A percentile compares a stretch with the other conserved stretches of the same genome.
Conservation (phyloP, 164 flowering plant species). For the Santalum album region DNA sequence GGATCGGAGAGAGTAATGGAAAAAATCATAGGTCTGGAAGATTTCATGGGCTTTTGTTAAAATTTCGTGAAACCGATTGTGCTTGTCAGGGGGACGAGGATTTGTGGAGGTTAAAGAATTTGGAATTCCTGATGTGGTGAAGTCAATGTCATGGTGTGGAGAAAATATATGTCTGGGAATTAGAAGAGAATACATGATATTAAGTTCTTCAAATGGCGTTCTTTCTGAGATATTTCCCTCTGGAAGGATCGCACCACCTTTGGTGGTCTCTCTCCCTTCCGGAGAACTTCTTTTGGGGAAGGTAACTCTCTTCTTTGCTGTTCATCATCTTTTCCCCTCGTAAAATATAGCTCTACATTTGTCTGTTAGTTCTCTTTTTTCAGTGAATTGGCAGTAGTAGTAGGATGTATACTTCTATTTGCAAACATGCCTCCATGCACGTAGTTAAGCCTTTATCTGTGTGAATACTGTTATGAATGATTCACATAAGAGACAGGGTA, state of each 20-base stretch:
- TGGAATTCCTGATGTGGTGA: conserved; percentile 82
- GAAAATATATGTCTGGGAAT: conserved; percentile 92
- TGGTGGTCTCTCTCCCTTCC: conserved; percentile 79
- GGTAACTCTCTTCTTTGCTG: conserved; percentile 42
- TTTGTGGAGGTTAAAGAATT: conserved; percentile 98
- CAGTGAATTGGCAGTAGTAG: background rate
- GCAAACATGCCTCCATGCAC: too few species aligned
- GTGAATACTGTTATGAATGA: too few species aligned
- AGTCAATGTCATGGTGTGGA: conserved; percentile 97
- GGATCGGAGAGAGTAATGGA: too few species aligned
- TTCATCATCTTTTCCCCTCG: background rate
- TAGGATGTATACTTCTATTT: too few species aligned
- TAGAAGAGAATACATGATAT: conserved; percentile 67
- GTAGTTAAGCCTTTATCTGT: too few species aligned
- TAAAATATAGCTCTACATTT: too few species aligned
- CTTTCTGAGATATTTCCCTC: conserved; percentile 83
- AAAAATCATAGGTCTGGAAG: too few species aligned
- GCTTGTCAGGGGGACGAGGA: conserved; percentile 71
- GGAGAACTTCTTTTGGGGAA: conserved; percentile 93
- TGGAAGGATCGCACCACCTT: conserved; percentile 88
- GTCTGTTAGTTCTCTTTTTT: background rate
- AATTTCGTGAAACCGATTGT: background rate
- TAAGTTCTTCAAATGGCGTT: conserved; percentile 68
- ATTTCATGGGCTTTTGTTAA: too few species aligned
- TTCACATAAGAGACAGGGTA: too few species aligned